Base-by-base conservation (phyloP, 129 eudicot species). In the Deinandra increscens region DNA sequence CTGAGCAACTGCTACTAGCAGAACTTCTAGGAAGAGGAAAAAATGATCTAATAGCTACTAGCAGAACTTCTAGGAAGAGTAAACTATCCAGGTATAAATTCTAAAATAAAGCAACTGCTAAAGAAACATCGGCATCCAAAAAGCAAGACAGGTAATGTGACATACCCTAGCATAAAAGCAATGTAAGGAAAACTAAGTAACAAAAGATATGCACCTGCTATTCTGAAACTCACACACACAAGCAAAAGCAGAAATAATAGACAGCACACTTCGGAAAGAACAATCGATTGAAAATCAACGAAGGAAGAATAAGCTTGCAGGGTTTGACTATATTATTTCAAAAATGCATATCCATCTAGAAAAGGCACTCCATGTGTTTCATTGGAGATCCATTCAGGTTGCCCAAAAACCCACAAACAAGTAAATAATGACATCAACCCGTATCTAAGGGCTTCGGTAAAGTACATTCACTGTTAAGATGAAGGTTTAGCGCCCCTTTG, bases 101-200 rank as follows among this genome's bases (percentile, higher is more conserved):
- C 62, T 49, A 29, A 26, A 26, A 18, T 58, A 29, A 13, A 37
- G 41, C 63, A 62, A 34, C 36, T 33, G 10, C 37, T 11, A 9
- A 70, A 31, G 39, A 11, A 42, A 29, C 9, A 17, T 5, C 12
- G 50, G 10, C 55, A 70, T 70, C 43, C 43, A 34, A 48, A 67
- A 66, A 23, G 22, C 53, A 20, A 17, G 19, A 43, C 59, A 41
- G n/a, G 45, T 31, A 17, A 66, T 43, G 64, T 23, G 5, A 46
- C 6, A n/a, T 46, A 36, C 31, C 37, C 37, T 54, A 54, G 61
- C 66, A 70, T n/a, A 55, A 70, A 60, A 71, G 23, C 37, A 54
- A 14, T 8, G 51, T 22, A 23, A 18, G 15, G 7, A 31, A 60
- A 60, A 46, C 9, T 3, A 18, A 36, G 19, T 33, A 34, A 18